phyloP scores from a whole-genome alignment of 257 asterid genomes.

The Hygrophila difformis region DNA sequence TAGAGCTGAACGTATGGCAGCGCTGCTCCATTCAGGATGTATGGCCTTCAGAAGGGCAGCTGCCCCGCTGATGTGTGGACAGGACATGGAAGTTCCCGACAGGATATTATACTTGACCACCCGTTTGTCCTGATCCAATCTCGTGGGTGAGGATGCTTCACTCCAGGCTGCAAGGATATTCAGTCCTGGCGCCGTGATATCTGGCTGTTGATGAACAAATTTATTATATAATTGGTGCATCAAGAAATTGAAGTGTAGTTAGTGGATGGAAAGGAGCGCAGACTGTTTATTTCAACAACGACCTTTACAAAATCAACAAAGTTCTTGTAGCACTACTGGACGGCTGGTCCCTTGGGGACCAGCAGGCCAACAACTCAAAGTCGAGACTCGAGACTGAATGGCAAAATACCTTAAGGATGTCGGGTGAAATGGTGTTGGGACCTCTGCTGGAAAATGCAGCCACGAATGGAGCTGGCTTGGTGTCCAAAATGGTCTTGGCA shows the following conservation, averaged over 20 bases:
- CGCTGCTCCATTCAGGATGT: slow-evolving; percentile 92
- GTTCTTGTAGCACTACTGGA: too few relatives aligned
- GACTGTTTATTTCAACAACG: too few relatives aligned
- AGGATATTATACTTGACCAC: slow-evolving; percentile 57
- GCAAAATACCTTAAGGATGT: slow-evolving; percentile 46
- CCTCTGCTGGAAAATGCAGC: slow-evolving; percentile 55
- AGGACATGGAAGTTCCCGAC: slow-evolving; percentile 91
- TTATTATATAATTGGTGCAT: too few relatives aligned
- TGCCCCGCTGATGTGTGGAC: slow-evolving; percentile 76
- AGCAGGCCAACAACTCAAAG: too few relatives aligned
- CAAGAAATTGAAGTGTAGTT: too few relatives aligned
- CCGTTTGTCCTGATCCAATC: slow-evolving; percentile 40
- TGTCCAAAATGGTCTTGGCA: slow-evolving; percentile 21
- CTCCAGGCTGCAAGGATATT: slow-evolving; percentile 98
- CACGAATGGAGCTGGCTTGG: slow-evolving; percentile 57
- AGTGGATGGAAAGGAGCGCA: too few relatives aligned
- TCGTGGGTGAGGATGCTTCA: slow-evolving; percentile 70
- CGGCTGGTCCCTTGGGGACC: too few relatives aligned
- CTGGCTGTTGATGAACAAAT: slow-evolving; percentile 54
- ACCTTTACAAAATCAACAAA: too few relatives aligned
- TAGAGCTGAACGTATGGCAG: slow-evolving; percentile 88
- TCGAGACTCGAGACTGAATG: too few relatives aligned
- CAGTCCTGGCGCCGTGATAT: slow-evolving; percentile 87
- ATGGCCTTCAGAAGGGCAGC: slow-evolving; percentile 76
- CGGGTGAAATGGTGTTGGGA: slow-evolving; percentile 34